Evolutionary conservation across 2,329 filamentous ascomycete species (phyloP), one percentile per base, ranked within the genome.

Genomic region (Fusarium irregulare): DNA sequence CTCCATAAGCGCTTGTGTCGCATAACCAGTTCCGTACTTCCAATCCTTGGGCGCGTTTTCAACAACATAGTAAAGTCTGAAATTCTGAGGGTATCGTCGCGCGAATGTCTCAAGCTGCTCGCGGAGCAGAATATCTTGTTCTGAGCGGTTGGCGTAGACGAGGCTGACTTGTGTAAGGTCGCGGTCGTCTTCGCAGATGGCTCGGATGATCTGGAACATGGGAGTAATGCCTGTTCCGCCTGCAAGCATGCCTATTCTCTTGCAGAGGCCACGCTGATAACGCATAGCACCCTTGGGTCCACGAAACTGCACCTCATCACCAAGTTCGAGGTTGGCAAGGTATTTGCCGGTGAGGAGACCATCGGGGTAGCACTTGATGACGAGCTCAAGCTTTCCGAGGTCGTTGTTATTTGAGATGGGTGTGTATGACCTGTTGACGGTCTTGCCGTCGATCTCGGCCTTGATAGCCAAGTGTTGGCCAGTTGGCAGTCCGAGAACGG

Each of bases 81-180:
- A 81, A 66, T 88, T 88, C 25, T 81, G 77, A 0, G 86, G 85
- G 54, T 86, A 87, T 27, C 78, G 76, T 23, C 78, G 69, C 1
- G 85, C 85, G 62, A 87, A 88, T 0, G 73, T 70, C 25, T 91
- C 88, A 2, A 91, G 82, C 72, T 90, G 82, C 1, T 81, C 67
- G 0, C 87, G 80, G 18, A 91, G 77, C 10, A 91, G 75, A 57
- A 91, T 91, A 66, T 91, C 89, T 3, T 80, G 81, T 68, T 89
- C 87, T 1, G 81, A 82, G 3, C 84, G 81, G 76, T 89, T 91
- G 30, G 87, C 89, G 64, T 89, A 90, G 30, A 91, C 76, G 7
- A 91, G 78, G 46, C 80, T 85, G 44, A 90, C 76, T 66, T 86
- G 77, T 0, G 89, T 91, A 2, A 80, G 81, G 65, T 91, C 89